A percentile compares a stretch with the other conserved stretches of the same genome.
Evolutionary conservation across 306 rosid species (phyloP).

Genomic region (Lagenaria siceraria): DNA sequence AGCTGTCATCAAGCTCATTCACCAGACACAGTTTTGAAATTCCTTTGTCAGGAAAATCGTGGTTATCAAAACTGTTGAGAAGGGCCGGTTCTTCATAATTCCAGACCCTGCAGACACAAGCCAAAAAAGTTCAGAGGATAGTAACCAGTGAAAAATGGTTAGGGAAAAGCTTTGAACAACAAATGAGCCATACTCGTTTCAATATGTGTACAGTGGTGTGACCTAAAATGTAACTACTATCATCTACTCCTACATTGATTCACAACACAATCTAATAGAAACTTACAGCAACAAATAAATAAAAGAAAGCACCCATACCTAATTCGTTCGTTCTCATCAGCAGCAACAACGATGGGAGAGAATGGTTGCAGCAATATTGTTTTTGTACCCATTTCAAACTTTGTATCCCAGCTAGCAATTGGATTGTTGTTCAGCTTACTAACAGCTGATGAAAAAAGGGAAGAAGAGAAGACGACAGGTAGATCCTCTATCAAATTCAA

Average conservation of each 20-base stretch:
- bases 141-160: slow-evolving; percentile 2
- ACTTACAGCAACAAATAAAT: neutral
- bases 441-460: slow-evolving; percentile 43
- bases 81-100: slow-evolving; percentile 71
- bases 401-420: slow-evolving; percentile 87
- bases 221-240: neutral
- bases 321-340: slow-evolving; percentile 87
- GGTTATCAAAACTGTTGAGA: slow-evolving; percentile 84
- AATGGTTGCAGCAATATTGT: slow-evolving; percentile 76
- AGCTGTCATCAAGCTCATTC: slow-evolving; percentile 91
- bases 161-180: slow-evolving; percentile 6
- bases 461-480: neutral
- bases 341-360: slow-evolving; percentile 85
- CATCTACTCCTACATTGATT: neutral
- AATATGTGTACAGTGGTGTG: neutral
- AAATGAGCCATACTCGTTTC: neutral
- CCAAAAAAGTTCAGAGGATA: neutral
- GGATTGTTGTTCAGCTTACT: slow-evolving; percentile 69
- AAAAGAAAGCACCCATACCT: slow-evolving; percentile 34
- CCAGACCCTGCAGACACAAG: slow-evolving; percentile 53
- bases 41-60: slow-evolving; percentile 83
- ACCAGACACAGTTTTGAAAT: slow-evolving; percentile 86
- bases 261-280: neutral
- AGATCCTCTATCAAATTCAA: slow-evolving; percentile 5
- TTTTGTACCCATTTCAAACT: slow-evolving; percentile 58